These are phyloP conservation scores for Leccinum olivaceopallidum DNA, from an alignment of 768 basidiomycete species.

Conservation along the genomic window DNA sequence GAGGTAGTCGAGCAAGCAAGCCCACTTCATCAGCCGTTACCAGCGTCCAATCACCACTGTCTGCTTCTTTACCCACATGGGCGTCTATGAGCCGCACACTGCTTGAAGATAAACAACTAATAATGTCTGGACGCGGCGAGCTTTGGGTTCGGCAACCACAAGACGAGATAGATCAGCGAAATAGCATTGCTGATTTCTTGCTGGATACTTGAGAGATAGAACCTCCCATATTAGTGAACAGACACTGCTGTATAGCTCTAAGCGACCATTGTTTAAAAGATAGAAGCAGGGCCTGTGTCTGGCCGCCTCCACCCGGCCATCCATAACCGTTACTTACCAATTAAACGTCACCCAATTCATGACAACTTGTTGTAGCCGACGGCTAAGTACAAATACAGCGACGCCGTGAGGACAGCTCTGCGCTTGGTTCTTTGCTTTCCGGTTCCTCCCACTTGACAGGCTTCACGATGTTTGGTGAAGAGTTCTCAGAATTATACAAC, in stretches of 20 bases:
- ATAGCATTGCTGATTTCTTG: conserved; percentile 40
- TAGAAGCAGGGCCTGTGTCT: neutral
- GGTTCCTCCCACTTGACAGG: conserved; percentile 3
- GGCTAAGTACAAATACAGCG: conserved; percentile 29
- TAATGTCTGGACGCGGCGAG: conserved; percentile 23
- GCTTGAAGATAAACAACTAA: neutral
- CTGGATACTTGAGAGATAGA: conserved; percentile 27
- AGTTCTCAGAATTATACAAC: conserved; percentile 23
- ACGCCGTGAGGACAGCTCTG: neutral
- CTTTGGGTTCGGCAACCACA: conserved; percentile 34
- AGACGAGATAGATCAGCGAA: conserved; percentile 38
- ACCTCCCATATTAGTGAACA: neutral
- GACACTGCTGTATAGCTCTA: neutral
- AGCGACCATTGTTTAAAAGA: neutral
- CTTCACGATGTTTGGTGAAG: conserved; percentile 30
- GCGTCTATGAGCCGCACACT: conserved; percentile 14
- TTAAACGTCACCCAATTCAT: conserved; percentile 3
- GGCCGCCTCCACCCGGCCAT: conserved; percentile 2
- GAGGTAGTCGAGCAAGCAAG: conserved; percentile 45
- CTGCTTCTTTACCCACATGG: conserved; percentile 36
- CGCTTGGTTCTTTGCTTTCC: neutral
- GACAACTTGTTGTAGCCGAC: conserved; percentile 27
- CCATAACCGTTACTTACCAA: neutral
- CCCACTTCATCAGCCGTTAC: conserved; percentile 3
- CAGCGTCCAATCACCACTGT: conserved; percentile 12